Conservation (phyloP, 768 basidiomycete genomes). For the Mycena venus region DNA sequence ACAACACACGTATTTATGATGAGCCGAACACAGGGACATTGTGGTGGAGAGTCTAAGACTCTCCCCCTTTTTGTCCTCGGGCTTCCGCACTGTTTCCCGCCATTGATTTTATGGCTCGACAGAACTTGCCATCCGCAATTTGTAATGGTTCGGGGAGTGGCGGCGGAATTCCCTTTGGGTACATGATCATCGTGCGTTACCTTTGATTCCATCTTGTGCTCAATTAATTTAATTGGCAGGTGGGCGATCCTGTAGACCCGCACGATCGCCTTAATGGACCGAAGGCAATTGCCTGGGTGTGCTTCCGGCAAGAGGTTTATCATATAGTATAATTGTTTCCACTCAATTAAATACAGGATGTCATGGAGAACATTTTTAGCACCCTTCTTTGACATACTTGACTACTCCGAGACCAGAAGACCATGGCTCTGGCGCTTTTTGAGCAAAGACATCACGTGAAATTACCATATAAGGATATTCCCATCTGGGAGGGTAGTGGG, state of each 20-base stretch:
- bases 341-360: too few relatives aligned
- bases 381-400: too few relatives aligned
- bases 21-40: neutral
- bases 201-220: neutral
- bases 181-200: neutral
- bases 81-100: neutral
- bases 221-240: neutral
- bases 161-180: neutral
- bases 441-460: too few relatives aligned
- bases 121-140: neutral
- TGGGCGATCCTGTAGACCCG: neutral
- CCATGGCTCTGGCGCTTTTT: too few relatives aligned
- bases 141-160: conserved; percentile 1
- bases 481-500: too few relatives aligned
- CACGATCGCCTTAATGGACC: neutral
- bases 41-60: neutral
- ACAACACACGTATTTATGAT: neutral
- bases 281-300: neutral
- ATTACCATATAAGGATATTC: too few relatives aligned
- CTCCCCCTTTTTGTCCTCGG: neutral
- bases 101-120: neutral
- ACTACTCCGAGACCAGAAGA: too few relatives aligned
- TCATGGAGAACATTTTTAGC: too few relatives aligned
- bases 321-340: neutral
- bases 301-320: neutral